phyloP scores from a whole-genome alignment of 1,139 yeast species.

The Saccharomyces hybrid region DNA sequence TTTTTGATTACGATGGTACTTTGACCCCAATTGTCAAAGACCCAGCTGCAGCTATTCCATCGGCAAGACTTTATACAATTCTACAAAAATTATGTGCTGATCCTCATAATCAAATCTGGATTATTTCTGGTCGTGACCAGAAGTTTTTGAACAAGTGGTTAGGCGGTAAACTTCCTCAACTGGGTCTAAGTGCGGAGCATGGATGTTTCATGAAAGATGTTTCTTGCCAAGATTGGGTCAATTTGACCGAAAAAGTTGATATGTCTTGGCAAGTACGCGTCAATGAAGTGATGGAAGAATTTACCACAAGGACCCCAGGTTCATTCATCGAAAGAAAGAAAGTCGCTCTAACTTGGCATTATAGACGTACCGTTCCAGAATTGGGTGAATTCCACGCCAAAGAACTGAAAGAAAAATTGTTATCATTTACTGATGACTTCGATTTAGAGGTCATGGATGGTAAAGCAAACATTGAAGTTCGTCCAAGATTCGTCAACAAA shows the following conservation, averaged over 20 bases:
- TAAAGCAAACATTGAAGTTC: conserved; percentile 92
- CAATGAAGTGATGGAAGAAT: conserved; percentile 60
- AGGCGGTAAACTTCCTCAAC: conserved; percentile 50
- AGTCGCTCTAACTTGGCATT: conserved; percentile 97
- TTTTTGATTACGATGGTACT: conserved; percentile 97
- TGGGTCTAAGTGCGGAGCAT: conserved; percentile 93
- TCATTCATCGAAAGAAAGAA: conserved; percentile 79
- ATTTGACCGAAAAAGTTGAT: conserved; percentile 73
- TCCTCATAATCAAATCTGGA: conserved; percentile 85
- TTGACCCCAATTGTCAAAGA: conserved; percentile 91
- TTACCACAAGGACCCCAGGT: conserved; percentile 87
- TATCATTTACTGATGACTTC: conserved; percentile 55
- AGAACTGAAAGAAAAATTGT: conserved; percentile 59
- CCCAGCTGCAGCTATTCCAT: conserved; percentile 98
- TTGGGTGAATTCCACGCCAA: conserved; percentile 82
- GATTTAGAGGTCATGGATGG: conserved; percentile 97
- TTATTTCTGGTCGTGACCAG: conserved; percentile 94
- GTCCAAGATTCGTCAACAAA: conserved; percentile 90
- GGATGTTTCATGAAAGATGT: conserved; percentile 87
- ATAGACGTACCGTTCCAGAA: conserved; percentile 89
- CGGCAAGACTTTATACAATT: conserved; percentile 57
- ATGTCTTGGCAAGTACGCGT: conserved; percentile 93
- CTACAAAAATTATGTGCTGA: conserved; percentile 59
- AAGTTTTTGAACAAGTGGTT: conserved; percentile 83
- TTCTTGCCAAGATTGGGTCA: conserved; percentile 61